These are phyloP conservation scores for Cyclotella sp. DNA, from an alignment of 108 stramenopile genomes.

Conservation along the genomic window DNA sequence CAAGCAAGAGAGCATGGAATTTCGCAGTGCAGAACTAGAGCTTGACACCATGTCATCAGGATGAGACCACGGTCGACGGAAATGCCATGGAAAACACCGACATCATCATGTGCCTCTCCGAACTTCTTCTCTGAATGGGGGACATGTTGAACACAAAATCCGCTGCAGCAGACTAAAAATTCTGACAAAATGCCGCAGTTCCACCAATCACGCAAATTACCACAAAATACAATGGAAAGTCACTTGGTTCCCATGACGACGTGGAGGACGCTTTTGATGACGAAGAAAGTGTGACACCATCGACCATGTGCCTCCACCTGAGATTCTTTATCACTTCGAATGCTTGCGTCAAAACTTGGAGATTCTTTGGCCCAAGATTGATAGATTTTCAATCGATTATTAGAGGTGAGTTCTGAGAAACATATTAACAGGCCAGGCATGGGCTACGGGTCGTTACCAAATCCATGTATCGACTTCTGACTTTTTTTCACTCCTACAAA, in stretches of 20 bases:
- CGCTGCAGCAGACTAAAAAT: neutral
- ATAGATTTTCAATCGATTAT: constrained; percentile 55
- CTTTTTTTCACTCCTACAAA: neutral
- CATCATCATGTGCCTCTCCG: neutral
- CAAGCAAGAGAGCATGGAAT: constrained; percentile 55
- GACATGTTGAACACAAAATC: constrained; percentile 5
- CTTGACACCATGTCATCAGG: constrained; percentile 27
- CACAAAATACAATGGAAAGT: neutral
- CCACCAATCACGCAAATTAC: neutral
- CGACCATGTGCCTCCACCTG: constrained; percentile 23
- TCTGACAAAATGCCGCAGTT: neutral
- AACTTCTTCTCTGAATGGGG: constrained; percentile 18
- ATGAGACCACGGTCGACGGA: neutral
- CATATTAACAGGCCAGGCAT: too few species aligned
- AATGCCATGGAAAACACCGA: constrained; percentile 1
- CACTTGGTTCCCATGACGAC: neutral
- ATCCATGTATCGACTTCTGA: neutral
- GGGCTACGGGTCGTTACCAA: neutral
- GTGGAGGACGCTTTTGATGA: neutral
- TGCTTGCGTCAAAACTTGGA: constrained; percentile 17
- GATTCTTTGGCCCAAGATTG: constrained; percentile 50
- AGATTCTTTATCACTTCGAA: constrained; percentile 39
- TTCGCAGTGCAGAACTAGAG: constrained; percentile 62
- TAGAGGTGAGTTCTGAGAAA: constrained; percentile 38
- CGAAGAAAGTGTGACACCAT: neutral